Evolutionary conservation across 2,329 filamentous ascomycete species (phyloP), one percentile per base, ranked within the genome.

Genomic region (Fusarium nisikadoi): DNA sequence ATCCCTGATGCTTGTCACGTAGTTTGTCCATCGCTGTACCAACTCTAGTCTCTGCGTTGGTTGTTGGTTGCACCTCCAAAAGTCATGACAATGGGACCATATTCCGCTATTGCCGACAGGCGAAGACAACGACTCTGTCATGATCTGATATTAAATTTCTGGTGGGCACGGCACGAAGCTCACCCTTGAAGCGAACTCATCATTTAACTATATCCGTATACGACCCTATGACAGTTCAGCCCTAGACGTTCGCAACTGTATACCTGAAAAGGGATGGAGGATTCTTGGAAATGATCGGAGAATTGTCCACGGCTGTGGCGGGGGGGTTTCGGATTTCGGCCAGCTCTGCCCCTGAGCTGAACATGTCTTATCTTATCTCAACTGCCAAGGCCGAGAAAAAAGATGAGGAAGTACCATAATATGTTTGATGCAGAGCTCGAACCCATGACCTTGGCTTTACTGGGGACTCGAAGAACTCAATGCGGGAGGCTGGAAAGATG

Each of bases 221-320:
- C 33, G 20, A 5, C 23, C 58, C 46, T 55, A 41, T 63, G 33
- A 20, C 10, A 31, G 1, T 25, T 55, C 41, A 62, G 53, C 53
- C 53, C 35, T 46, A 23, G 42, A 23, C 2, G 41, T 38, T 60
- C 59, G 55, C 59, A 27, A 55, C 46, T 64, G 10, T 19, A 8
- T 35, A 49, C 59, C 62, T 36, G 20, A 50, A 66, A 45, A 36
- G 43, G 62, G 38, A 65, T 65, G 57, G 50, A 62, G 61, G 56
- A 41, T 36, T 35, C 25, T 62, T n/a, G 16, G n/a, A 19, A 43
- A 62, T 16, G 20, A 42, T 66, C 63, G 62, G 63, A 66, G 63
- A 66, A 39, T 50, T 65, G 60, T 27, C 20, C n/a, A 27, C 43
- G 25, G 31, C 14, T 29, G 29, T 20, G 25, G 63, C 55, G 43